Conservation (phyloP, 331 rosid genomes). For the Cydonia oblonga region DNA sequence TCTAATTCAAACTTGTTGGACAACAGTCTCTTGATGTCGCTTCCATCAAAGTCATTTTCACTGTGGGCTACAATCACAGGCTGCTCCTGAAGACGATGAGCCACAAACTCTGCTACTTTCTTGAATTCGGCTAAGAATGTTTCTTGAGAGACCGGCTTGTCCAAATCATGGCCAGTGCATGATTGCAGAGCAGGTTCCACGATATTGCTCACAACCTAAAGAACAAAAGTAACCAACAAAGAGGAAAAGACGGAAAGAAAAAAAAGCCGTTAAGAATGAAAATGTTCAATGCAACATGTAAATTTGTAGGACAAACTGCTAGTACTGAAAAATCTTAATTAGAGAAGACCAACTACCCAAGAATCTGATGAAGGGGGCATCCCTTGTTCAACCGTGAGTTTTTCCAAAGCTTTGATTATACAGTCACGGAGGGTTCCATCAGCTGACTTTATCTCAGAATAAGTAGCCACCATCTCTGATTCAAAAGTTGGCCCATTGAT, state of each 20-base stretch:
- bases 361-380: slow-evolving; percentile 86
- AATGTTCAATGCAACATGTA: not conserved
- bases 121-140: slow-evolving; percentile 63
- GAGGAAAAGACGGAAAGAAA: not conserved
- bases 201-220: slow-evolving; percentile 62
- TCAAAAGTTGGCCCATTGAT: slow-evolving; percentile 52
- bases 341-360: slow-evolving; percentile 46
- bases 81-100: slow-evolving; percentile 53
- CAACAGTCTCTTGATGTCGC: slow-evolving; percentile 52
- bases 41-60: slow-evolving; percentile 84
- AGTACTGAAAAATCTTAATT: not conserved
- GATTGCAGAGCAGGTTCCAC: slow-evolving; percentile 60
- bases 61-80: slow-evolving; percentile 81
- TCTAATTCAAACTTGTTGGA: slow-evolving; percentile 87
- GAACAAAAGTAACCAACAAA: not conserved
- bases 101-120: slow-evolving; percentile 56
- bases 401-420: slow-evolving; percentile 52
- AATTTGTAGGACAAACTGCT: not conserved
- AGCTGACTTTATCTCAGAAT: slow-evolving; percentile 33
- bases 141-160: slow-evolving; percentile 49
- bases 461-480: slow-evolving; percentile 49
- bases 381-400: slow-evolving; percentile 80
- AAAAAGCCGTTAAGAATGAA: not conserved
- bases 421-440: slow-evolving; percentile 34
- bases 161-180: slow-evolving; percentile 32